These are phyloP conservation scores for Lipomyces yamadae DNA, from an alignment of 805 yeast genomes.

Conservation along the genomic window DNA sequence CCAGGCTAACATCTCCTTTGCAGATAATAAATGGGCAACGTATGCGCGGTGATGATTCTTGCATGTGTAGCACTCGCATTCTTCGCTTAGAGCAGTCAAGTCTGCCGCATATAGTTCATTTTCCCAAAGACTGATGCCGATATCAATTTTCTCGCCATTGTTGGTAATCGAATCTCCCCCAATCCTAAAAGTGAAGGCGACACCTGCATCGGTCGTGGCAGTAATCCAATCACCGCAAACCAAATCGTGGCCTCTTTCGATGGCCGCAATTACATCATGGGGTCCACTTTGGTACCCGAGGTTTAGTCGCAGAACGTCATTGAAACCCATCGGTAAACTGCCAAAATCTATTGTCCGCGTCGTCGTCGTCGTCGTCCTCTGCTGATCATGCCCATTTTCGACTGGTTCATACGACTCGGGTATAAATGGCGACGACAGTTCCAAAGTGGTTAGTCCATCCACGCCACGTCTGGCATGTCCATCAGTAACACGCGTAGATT, in stretches of 20 bases:
- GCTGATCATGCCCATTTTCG: conserved; percentile 13
- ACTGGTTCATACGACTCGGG: conserved; percentile 14
- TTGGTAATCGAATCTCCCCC: conserved; percentile 24
- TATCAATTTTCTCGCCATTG: conserved; percentile 34
- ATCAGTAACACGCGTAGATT: not conserved
- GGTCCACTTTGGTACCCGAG: conserved; percentile 43
- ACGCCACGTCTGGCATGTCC: conserved; percentile 3
- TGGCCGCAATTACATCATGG: conserved; percentile 44
- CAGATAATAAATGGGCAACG: conserved; percentile 50
- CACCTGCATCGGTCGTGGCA: conserved; percentile 47
- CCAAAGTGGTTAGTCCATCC: conserved; percentile 37
- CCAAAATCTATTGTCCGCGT: conserved; percentile 15
- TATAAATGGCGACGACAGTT: conserved; percentile 21
- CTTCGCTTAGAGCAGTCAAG: conserved; percentile 40
- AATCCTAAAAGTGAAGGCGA: conserved; percentile 46
- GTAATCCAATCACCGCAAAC: conserved; percentile 43
- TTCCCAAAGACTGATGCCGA: conserved; percentile 45
- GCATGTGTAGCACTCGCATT: conserved; percentile 39
- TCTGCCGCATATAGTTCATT: conserved; percentile 42
- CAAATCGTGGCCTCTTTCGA: conserved; percentile 47
- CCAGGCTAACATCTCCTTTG: conserved; percentile 52
- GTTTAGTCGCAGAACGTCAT: conserved; percentile 28
- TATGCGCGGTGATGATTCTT: conserved; percentile 47
- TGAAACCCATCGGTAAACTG: conserved; percentile 26
- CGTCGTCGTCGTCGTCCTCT: conserved; percentile 18